Conservation (phyloP, 176 grass and related monocot species). For the Zoysia japonica region DNA sequence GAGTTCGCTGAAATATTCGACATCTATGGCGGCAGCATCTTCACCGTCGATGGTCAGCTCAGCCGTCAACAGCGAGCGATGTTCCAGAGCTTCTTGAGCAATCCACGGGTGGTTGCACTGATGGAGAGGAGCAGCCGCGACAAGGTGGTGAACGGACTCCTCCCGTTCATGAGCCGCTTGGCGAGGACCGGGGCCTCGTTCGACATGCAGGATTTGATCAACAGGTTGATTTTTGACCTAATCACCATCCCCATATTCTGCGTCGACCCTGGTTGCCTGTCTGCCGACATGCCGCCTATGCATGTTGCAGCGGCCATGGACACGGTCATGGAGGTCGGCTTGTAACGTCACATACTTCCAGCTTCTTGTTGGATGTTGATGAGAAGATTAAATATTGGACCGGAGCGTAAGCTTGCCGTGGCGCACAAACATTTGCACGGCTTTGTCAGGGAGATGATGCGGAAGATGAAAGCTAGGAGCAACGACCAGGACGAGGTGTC, state of each 20-base stretch:
- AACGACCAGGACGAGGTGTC: not conserved
- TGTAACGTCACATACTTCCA: too few species aligned
- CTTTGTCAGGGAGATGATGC: constrained; percentile 24
- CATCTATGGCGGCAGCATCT: constrained; percentile 26
- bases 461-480: not conserved
- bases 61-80: constrained; percentile 26
- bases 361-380: too few species aligned
- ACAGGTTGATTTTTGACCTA: constrained; percentile 38
- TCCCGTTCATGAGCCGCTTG: not conserved
- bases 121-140: not conserved
- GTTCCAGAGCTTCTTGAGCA: constrained; percentile 2
- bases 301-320: too few species aligned
- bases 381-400: too few species aligned
- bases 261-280: constrained; percentile 40
- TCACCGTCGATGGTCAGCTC: constrained; percentile 35
- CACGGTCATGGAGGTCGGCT: too few species aligned
- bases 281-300: constrained; percentile 14
- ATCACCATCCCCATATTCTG: constrained; percentile 35
- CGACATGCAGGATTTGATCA: constrained; percentile 44
- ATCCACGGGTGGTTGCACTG: not conserved
- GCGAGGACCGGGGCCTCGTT: not conserved
- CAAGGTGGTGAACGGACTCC: not conserved
- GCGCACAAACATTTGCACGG: not conserved
- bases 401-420: constrained; percentile 21
- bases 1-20: constrained; percentile 37